phyloP scores from a whole-genome alignment of 768 basidiomycete genomes.

The Arthromyces matolae region DNA sequence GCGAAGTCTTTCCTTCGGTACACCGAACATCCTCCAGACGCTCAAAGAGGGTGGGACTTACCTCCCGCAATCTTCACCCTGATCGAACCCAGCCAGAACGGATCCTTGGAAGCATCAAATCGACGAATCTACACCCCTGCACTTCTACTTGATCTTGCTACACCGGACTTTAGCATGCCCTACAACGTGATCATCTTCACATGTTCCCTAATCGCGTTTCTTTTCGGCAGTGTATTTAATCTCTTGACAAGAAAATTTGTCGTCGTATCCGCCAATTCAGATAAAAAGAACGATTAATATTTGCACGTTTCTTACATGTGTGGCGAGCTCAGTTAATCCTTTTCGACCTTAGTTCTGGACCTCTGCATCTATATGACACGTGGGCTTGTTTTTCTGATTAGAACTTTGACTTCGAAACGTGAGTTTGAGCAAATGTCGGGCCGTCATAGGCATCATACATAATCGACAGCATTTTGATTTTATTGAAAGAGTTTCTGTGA shows the following conservation, averaged over 20 bases:
- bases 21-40: slow-evolving; percentile 94
- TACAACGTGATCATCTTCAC: slow-evolving; percentile 99
- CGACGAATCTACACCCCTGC: slow-evolving; percentile 71
- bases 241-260: slow-evolving; percentile 77
- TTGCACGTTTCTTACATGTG: background rate
- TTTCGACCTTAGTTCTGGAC: background rate
- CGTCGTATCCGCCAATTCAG: slow-evolving; percentile 34
- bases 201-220: slow-evolving; percentile 84
- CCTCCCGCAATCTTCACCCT: slow-evolving; percentile 78
- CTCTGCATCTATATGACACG: background rate
- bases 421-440: slow-evolving; percentile 2
- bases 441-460: too few relatives aligned
- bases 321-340: background rate
- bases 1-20: slow-evolving; percentile 86
- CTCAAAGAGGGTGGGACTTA: slow-evolving; percentile 92
- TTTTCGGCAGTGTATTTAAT: slow-evolving; percentile 93
- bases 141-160: slow-evolving; percentile 90
- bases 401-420: slow-evolving; percentile 6
- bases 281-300: slow-evolving; percentile 13
- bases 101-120: slow-evolving; percentile 14
- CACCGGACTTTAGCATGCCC: slow-evolving; percentile 99
- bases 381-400: slow-evolving; percentile 15
- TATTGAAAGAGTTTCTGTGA: too few relatives aligned
- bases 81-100: slow-evolving; percentile 19
- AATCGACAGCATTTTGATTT: too few relatives aligned